Evolutionary conservation across 2,329 filamentous ascomycete genomes (phyloP), one percentile per base, ranked within the genome.

Genomic region (Cladosporium sp.): DNA sequence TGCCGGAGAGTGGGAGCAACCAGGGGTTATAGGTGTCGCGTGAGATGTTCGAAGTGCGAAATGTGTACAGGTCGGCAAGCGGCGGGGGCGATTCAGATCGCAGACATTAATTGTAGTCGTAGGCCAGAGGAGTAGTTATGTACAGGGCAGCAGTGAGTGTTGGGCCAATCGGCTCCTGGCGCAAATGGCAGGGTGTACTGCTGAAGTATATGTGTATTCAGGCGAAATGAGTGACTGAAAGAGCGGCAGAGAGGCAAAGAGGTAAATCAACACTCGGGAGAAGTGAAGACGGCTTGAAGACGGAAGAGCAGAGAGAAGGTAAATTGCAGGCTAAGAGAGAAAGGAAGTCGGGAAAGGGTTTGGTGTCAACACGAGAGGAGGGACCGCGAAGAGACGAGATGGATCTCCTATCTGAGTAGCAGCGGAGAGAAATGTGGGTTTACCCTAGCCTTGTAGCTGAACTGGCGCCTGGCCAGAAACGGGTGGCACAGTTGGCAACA

Each of bases 31-130:
- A 8, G 27, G 37, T 17, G 20, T 38, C 20, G 20, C 15, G 43
- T 47, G 43, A 29, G 19, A 32, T 24, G 41, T 47, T 30, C 19
- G n/a, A 20, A 18, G 32, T 11, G 12, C 20, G 37, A 11, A 17
- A 17, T 8, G 15, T 47, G 32, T 37, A 37, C 43, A 47, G 15
- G 29, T n/a, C 13, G 29, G 13, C 13, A 18, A 8, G 17, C 19
- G 39, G 22, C 4, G 22, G 19, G 19, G 12, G 39, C 11, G 32
- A 20, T 6, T 41, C 11, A 47, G 12, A 19, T n/a, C 13, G 43
- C 34, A 38, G 43, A 29, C 34, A 47, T 47, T 47, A 47, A 37
- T 38, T 17, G 32, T 47, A 36, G 42, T 13, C n/a, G 41, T 30
- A 19, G 24, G 24, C 8, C 27, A 32, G 17, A n/a, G n/a, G n/a